phyloP scores from a whole-genome alignment of 1,284 basidiomycete genomes.

The Phellinidium pouzarii region DNA sequence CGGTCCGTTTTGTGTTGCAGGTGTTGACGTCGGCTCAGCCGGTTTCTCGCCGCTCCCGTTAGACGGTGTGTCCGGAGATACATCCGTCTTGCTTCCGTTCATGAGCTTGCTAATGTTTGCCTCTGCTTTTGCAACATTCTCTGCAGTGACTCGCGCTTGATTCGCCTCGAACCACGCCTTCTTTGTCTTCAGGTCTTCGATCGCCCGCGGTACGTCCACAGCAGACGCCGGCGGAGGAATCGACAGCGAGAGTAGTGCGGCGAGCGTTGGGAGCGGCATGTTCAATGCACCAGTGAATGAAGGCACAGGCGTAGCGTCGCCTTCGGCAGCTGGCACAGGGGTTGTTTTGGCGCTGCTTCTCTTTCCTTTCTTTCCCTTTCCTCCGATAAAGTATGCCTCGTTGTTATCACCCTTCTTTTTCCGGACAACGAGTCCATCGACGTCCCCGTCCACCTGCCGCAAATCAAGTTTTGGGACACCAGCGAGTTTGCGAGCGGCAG shows the following conservation, averaged over 20 bases:
- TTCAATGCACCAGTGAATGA: constrained; percentile 49
- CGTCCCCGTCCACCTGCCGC: constrained; percentile 72
- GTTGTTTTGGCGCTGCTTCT: constrained; percentile 28
- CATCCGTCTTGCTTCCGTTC: constrained; percentile 39
- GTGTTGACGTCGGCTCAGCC: constrained; percentile 41
- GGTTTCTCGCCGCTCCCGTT: constrained; percentile 43
- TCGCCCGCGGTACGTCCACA: constrained; percentile 75
- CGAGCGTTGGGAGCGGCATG: constrained; percentile 80
- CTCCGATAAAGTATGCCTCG: constrained; percentile 76
- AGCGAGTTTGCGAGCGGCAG: constrained; percentile 43
- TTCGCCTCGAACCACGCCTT: constrained; percentile 90
- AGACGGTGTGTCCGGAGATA: too few relatives aligned
- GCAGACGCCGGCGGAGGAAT: constrained; percentile 84
- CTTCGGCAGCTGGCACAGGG: constrained; percentile 28
- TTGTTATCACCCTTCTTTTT: constrained; percentile 92
- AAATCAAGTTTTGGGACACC: constrained; percentile 82
- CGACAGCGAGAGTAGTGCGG: constrained; percentile 82
- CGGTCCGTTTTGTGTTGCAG: constrained; percentile 29
- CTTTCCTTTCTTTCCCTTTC: constrained; percentile 54
- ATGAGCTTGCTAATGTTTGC: constrained; percentile 70
- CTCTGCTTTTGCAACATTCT: constrained; percentile 75
- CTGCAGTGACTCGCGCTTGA: constrained; percentile 58
- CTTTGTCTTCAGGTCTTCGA: constrained; percentile 91
- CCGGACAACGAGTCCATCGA: constrained; percentile 69
- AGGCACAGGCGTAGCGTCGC: constrained; percentile 29